Evolutionary conservation across 768 basidiomycete species (phyloP).

Genomic region (Termitomyces sp.): DNA sequence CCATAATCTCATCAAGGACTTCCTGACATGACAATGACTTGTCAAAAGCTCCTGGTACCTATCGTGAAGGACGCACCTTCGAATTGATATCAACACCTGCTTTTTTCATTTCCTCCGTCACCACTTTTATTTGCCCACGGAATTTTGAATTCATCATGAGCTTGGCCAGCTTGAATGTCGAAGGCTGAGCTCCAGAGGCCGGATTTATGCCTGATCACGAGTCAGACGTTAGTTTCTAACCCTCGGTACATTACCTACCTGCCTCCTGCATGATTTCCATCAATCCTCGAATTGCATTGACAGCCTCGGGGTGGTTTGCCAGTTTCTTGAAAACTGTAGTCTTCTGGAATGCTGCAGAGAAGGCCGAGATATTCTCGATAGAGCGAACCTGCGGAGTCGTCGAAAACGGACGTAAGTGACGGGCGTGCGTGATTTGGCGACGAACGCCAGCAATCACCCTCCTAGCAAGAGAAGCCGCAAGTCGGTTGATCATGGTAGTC

Average conservation of each 20-base stretch:
- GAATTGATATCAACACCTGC: constrained; percentile 56
- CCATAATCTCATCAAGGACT: constrained; percentile 37
- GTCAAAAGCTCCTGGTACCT: neutral
- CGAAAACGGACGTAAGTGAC: constrained; percentile 14
- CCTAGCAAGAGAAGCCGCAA: constrained; percentile 10
- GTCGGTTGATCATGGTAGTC: constrained; percentile 13
- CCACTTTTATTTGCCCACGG: constrained; percentile 35
- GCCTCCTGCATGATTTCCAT: constrained; percentile 38
- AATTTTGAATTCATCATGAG: constrained; percentile 50
- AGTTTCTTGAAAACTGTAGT: constrained; percentile 43
- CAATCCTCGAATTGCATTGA: constrained; percentile 42
- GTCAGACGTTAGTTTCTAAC: neutral
- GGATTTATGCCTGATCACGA: constrained; percentile 43
- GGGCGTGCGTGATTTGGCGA: constrained; percentile 6
- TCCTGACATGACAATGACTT: constrained; percentile 28
- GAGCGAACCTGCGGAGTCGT: constrained; percentile 17
- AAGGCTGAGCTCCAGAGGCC: constrained; percentile 35
- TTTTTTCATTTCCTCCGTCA: constrained; percentile 46
- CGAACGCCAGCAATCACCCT: constrained; percentile 5
- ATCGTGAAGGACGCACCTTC: constrained; percentile 33
- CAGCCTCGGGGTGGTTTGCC: constrained; percentile 40
- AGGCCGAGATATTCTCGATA: constrained; percentile 24
- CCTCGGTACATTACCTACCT: constrained; percentile 25
- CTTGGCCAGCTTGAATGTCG: constrained; percentile 47
- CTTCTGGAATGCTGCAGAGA: constrained; percentile 36